A percentile compares a stretch with the other conserved stretches of the same genome.
These are phyloP conservation scores for Volvariella volvacea DNA, from an alignment of 1,284 basidiomycete genomes.

Conservation along the genomic window DNA sequence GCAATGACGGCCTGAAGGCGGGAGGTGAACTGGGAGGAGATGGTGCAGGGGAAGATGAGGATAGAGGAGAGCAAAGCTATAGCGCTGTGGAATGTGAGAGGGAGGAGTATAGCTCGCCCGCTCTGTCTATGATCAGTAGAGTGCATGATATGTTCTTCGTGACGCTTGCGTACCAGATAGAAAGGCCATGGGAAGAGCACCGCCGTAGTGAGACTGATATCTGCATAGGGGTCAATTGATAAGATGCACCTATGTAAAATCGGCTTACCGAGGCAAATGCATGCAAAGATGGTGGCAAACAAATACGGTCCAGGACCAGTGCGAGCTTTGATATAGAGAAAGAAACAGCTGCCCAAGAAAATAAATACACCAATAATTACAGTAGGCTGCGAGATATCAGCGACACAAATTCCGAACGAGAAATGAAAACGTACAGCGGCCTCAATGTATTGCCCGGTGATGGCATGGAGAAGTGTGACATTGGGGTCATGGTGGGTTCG, in stretches of 20 bases:
- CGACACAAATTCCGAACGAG: not conserved
- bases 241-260: no score
- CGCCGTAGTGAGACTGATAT: conserved; percentile 55
- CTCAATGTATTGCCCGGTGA: conserved; percentile 55
- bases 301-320: conserved; percentile 62
- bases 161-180: conserved; percentile 34
- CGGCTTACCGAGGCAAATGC: conserved; percentile 4
- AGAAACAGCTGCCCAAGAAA: conserved; percentile 52
- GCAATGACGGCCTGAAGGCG: conserved; percentile 45
- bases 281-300: conserved; percentile 23
- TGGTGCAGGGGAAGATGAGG: conserved; percentile 60
- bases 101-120: conserved; percentile 49
- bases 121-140: conserved; percentile 21
- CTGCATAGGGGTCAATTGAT: conserved; percentile 22
- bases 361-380: conserved; percentile 62
- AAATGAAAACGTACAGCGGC: conserved; percentile 33
- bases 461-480: conserved; percentile 29
- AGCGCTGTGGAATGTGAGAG: conserved; percentile 56
- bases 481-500: conserved; percentile 38
- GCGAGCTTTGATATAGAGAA: conserved; percentile 60
- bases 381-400: conserved; percentile 34
- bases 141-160: not conserved
- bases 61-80: conserved; percentile 48
- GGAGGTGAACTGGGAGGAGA: conserved; percentile 57
- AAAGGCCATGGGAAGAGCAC: conserved; percentile 62